Evolutionary conservation across 1,139 yeast species (phyloP), one percentile per base, ranked within the genome.

Genomic region (Geotrichum reessii): DNA sequence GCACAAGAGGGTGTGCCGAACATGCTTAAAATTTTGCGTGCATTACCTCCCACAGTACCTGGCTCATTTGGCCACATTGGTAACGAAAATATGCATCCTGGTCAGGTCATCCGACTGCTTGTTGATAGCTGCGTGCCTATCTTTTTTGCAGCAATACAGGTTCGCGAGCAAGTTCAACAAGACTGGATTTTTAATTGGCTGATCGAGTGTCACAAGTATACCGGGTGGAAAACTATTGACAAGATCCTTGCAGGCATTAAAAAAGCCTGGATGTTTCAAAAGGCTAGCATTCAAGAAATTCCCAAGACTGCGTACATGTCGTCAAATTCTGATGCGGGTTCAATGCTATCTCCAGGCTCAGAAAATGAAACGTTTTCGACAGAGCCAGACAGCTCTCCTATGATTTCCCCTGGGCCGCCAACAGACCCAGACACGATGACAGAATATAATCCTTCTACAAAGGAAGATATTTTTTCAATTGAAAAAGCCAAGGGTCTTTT

Each of bases 171-270:
- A 12, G 22, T 14, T n/a, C 60, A 57, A 25, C 60, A 53, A 22
- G 52, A 49, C 5, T 53, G 49, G 48, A 48, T 53, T n/a, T 24
- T 50, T 5, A 27, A 25, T 12, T 57, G 60, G 60, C 46, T 57
- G 3, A 31, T 37, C 4, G 14, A 22, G 22, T 49, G 52, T 27
- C 31, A 50, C 7, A 47, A 49, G 37, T 47, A 49, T 33, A 57
- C 60, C 7, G 60, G 60, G 5, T 57, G 60, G 59, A 40, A 48
- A n/a, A 56, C 59, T 17, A 11, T 33, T 19, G 33, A 52, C 11
- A 19, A 31, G 1, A 53, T 56, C 2, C 24, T 37, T 2, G 11
- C 21, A 17, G 59, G 59, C 22, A 21, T 56, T 19, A 28, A 28
- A 17, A 56, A 27, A 22, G 49, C 40, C 8, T 56, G 59, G 59